phyloP scores from a whole-genome alignment of 352 stramenopile species.

The Phytophthora podocarpi region DNA sequence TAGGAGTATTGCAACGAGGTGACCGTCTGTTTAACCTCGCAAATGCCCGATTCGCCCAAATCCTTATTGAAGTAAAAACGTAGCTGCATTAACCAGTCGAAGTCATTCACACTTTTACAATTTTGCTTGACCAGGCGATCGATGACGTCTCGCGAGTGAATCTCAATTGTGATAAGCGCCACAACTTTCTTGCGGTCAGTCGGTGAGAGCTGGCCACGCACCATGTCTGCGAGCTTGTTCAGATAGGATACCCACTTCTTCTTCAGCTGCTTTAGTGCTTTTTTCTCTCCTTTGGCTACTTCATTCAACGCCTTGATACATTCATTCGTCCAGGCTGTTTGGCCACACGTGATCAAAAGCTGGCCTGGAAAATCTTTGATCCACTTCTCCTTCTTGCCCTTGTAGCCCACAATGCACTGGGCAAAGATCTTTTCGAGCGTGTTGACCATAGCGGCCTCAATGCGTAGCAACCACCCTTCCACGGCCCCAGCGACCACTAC shows the following conservation, averaged over 20 bases:
- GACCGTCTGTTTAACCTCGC: constrained; percentile 88
- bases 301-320: constrained; percentile 94
- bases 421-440: constrained; percentile 87
- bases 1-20: constrained; percentile 88
- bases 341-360: constrained; percentile 92
- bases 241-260: constrained; percentile 95
- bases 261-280: constrained; percentile 90
- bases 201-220: constrained; percentile 86
- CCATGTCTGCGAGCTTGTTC: constrained; percentile 94
- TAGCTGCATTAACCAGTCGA: constrained; percentile 91
- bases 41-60: constrained; percentile 78
- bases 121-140: constrained; percentile 94
- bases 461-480: constrained; percentile 88
- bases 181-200: constrained; percentile 96
- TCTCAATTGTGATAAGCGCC: constrained; percentile 97
- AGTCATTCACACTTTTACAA: constrained; percentile 92
- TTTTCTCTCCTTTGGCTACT: constrained; percentile 91
- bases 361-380: constrained; percentile 94
- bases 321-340: constrained; percentile 93
- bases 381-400: constrained; percentile 96
- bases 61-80: constrained; percentile 91
- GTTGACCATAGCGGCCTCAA: constrained; percentile 87
- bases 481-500: constrained; percentile 91
- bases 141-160: constrained; percentile 96
- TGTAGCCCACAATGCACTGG: constrained; percentile 86